A percentile compares a stretch with the other conserved stretches of the same genome.
phyloP scores from a whole-genome alignment of 2,329 filamentous ascomycete species.

The Talaromyces sp. region DNA sequence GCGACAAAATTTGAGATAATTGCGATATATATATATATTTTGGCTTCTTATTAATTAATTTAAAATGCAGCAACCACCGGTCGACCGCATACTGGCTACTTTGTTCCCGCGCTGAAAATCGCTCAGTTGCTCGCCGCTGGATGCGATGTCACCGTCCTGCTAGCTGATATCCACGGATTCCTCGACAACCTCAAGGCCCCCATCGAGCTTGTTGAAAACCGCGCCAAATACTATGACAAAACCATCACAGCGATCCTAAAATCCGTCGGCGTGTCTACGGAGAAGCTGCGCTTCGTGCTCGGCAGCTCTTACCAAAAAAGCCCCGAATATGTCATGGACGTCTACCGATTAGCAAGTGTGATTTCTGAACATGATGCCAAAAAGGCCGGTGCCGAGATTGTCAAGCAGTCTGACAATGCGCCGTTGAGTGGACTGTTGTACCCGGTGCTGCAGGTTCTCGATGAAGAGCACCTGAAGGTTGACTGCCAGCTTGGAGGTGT shows the following conservation, averaged over 20 bases:
- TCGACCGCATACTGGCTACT: slow-evolving; percentile 85
- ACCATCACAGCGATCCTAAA: slow-evolving; percentile 70
- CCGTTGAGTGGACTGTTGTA: slow-evolving; percentile 72
- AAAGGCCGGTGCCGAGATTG: slow-evolving; percentile 87
- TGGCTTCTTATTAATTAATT: background rate
- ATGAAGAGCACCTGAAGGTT: slow-evolving; percentile 83
- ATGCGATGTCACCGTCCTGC: slow-evolving; percentile 74
- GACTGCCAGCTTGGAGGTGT: slow-evolving; percentile 72
- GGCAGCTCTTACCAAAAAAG: slow-evolving; percentile 73
- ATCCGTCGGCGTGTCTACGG: slow-evolving; percentile 72
- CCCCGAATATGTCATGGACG: slow-evolving; percentile 76
- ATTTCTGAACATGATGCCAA: slow-evolving; percentile 77
- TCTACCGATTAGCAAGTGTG: slow-evolving; percentile 69
- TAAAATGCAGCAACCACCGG: slow-evolving; percentile 69
- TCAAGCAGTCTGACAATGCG: slow-evolving; percentile 82
- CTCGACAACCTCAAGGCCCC: slow-evolving; percentile 64
- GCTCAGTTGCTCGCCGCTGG: slow-evolving; percentile 81
- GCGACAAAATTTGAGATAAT: background rate
- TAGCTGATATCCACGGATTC: slow-evolving; percentile 60
- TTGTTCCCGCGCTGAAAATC: slow-evolving; percentile 83
- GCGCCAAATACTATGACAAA: slow-evolving; percentile 78
- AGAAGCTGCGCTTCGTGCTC: slow-evolving; percentile 76
- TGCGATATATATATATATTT: background rate
- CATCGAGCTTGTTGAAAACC: slow-evolving; percentile 76
- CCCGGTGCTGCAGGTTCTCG: slow-evolving; percentile 82